These are phyloP conservation scores for barley (Hordeum vulgare) DNA, from an alignment of 176 grass and related monocot species.

Conservation along the genomic window MorexV3_pseudomolecules_assembly NC_058523.1:108175639-108176138, in stretches of 20 bases:
- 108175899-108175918: conserved; percentile 5
- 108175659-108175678: not conserved
- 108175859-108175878: not conserved
- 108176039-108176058: not conserved
- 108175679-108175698: not conserved
- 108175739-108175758: not conserved
- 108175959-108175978: not conserved
- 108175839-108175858: conserved; percentile 2
- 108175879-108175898: not conserved
- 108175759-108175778: conserved; percentile 19
- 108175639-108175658: not conserved
- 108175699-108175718: not conserved
- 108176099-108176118: not conserved
- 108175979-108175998: not conserved
- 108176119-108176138: not conserved
- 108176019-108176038: not conserved
- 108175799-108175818: conserved; percentile 9
- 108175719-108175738: conserved; percentile 14
- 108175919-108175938: conserved; percentile 12
- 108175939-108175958: not conserved
- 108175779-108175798: not conserved
- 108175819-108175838: conserved; percentile 33
- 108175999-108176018: not conserved
- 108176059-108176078: not conserved
- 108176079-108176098: not conserved